Evolutionary conservation across 2,329 filamentous ascomycete species (phyloP).

Genomic region (Penicillium psychrosexuale): DNA sequence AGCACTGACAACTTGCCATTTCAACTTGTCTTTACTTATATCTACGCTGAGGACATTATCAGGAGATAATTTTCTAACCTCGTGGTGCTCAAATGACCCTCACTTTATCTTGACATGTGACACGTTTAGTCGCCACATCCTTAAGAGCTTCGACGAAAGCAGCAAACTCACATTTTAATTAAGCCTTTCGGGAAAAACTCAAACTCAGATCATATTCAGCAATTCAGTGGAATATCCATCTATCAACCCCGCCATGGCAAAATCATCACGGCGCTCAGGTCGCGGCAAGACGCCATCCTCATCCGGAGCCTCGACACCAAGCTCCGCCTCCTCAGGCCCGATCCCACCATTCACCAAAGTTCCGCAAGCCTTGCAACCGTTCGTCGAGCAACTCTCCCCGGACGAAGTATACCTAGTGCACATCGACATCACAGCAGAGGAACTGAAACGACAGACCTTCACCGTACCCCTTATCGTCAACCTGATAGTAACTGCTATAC

Average conservation of each 20-base stretch:
- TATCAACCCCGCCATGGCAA: slow-evolving; percentile 31
- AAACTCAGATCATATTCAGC: background rate
- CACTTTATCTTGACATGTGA: slow-evolving; percentile 15
- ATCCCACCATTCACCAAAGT: slow-evolving; percentile 67
- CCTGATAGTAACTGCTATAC: slow-evolving; percentile 59
- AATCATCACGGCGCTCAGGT: slow-evolving; percentile 31
- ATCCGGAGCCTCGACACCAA: slow-evolving; percentile 35
- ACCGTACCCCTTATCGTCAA: slow-evolving; percentile 76
- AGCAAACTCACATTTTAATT: background rate
- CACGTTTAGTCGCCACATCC: slow-evolving; percentile 9
- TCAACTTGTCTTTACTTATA: background rate
- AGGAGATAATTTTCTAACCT: slow-evolving; percentile 7
- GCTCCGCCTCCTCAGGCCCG: slow-evolving; percentile 31
- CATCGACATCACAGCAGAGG: slow-evolving; percentile 66
- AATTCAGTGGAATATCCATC: background rate
- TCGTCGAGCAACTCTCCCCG: slow-evolving; percentile 64
- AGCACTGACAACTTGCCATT: background rate
- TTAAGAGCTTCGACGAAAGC: slow-evolving; percentile 7
- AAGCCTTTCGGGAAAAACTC: background rate
- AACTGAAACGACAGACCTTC: slow-evolving; percentile 81
- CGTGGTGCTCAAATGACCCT: slow-evolving; percentile 10
- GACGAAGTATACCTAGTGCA: slow-evolving; percentile 79
- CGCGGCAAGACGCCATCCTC: slow-evolving; percentile 30
- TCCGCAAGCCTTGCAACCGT: slow-evolving; percentile 60
- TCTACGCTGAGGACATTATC: slow-evolving; percentile 1